Percentiles rank a stretch among this genome's conserved stretches.
phyloP scores from a whole-genome alignment of 1,284 basidiomycete genomes.

The Tetrapyrgos nigripes region DNA sequence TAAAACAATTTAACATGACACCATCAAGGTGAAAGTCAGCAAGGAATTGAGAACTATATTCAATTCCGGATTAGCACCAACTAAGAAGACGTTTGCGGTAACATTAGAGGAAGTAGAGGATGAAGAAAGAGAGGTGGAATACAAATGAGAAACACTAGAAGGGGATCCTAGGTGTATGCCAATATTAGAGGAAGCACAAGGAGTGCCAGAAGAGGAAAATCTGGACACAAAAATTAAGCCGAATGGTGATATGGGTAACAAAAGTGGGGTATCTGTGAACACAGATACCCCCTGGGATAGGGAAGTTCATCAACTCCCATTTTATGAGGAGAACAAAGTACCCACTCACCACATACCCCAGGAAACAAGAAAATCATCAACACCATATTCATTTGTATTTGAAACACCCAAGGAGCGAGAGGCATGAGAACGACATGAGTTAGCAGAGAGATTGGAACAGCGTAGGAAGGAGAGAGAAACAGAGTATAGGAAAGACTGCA shows the following conservation, averaged over 20 bases:
- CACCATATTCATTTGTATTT: neutral
- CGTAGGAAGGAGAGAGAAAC: too few species aligned
- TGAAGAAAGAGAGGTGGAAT: too few species aligned
- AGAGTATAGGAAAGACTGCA: neutral
- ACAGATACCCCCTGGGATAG: neutral
- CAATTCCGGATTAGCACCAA: neutral
- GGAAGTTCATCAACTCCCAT: too few species aligned
- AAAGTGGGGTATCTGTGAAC: neutral
- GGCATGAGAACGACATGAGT: too few species aligned
- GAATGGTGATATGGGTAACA: neutral
- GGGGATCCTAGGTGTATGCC: too few species aligned
- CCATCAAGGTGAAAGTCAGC: constrained; percentile 10
- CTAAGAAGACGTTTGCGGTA: too few species aligned
- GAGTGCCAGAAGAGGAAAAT: neutral
- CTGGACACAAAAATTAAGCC: neutral
- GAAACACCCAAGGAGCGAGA: neutral
- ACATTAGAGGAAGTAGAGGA: too few species aligned
- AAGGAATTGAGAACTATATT: too few species aligned
- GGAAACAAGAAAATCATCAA: neutral
- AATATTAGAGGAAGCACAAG: too few species aligned
- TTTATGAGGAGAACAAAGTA: neutral
- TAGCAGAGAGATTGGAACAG: too few species aligned
- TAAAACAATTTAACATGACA: constrained; percentile 32
- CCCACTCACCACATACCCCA: neutral
- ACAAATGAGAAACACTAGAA: too few species aligned